These are phyloP conservation scores for Blastocystis sp. DNA, from an alignment of 352 stramenopile species.

Conservation along the genomic window DNA sequence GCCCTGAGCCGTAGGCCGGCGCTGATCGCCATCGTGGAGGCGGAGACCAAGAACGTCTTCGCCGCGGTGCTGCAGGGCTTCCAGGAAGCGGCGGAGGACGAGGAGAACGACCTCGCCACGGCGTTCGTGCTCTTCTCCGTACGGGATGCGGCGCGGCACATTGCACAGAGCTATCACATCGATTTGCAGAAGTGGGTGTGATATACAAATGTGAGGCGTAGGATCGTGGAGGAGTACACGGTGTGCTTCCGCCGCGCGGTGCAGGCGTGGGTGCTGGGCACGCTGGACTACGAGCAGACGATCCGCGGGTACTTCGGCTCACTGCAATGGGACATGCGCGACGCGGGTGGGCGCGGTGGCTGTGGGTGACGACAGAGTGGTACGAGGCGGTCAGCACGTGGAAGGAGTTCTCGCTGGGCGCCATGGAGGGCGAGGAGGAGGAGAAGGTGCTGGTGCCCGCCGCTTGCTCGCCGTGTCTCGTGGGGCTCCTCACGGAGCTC, in stretches of 20 bases:
- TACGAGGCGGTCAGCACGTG: slow-evolving; percentile 11
- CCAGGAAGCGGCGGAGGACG: neutral
- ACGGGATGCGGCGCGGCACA: neutral
- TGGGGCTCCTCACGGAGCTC: neutral
- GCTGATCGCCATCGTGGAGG: slow-evolving; percentile 1
- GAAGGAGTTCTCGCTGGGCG: slow-evolving; percentile 10
- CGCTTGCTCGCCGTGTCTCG: neutral
- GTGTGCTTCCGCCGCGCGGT: neutral
- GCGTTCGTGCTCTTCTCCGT: neutral
- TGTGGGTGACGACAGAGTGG: neutral
- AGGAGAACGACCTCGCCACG: neutral
- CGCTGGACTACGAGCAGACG: neutral
- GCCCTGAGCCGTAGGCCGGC: neutral
- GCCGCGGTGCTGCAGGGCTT: neutral
- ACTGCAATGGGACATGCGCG: slow-evolving; percentile 11
- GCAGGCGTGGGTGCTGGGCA: neutral
- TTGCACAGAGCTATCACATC: neutral
- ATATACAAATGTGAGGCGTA: neutral
- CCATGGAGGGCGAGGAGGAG: slow-evolving; percentile 2
- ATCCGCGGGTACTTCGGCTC: neutral
- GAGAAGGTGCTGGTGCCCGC: slow-evolving; percentile 13
- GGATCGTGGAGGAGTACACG: neutral
- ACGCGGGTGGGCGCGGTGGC: neutral
- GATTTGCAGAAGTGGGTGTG: neutral
- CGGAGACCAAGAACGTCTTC: slow-evolving; percentile 23